A percentile compares a stretch with the other conserved stretches of the same genome.
Conservation (phyloP, 208 protist genomes). For the Leishmania amazonensis region DNA sequence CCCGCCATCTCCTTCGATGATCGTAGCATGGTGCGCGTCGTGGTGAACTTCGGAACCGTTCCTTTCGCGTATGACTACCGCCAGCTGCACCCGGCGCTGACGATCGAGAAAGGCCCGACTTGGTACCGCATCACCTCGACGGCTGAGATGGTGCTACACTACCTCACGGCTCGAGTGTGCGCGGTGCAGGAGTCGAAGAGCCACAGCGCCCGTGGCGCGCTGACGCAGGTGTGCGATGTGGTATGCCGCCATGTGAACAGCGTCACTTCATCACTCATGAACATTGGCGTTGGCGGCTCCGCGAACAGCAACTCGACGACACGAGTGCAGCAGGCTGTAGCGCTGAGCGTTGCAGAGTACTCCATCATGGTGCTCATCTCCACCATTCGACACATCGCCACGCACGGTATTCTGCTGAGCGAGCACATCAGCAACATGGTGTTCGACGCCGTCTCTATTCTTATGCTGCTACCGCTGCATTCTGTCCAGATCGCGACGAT, state of each 20-base stretch:
- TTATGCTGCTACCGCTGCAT: conserved; percentile 85
- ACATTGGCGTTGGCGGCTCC: conserved; percentile 43
- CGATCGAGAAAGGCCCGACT: conserved; percentile 45
- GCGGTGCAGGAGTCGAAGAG: conserved; percentile 48
- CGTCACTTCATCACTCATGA: conserved; percentile 73
- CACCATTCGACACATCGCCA: conserved; percentile 74
- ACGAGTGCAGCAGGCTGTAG: conserved; percentile 57
- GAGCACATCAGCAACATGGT: conserved; percentile 60
- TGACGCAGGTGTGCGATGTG: conserved; percentile 71
- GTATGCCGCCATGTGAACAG: conserved; percentile 74
- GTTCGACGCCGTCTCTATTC: conserved; percentile 77
- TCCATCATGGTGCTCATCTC: conserved; percentile 80
- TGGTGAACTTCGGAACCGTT: conserved; percentile 85
- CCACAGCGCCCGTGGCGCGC: conserved; percentile 36
- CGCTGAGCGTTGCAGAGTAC: conserved; percentile 69
- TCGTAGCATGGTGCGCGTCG: conserved; percentile 41
- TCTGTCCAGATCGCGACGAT: conserved; percentile 84
- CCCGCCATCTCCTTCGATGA: conserved; percentile 76
- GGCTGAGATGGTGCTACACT: conserved; percentile 73
- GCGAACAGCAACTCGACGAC: conserved; percentile 33
- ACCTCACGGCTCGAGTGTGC: conserved; percentile 74
- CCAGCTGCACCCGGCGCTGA: conserved; percentile 70
- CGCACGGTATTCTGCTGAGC: conserved; percentile 27
- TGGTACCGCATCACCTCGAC: conserved; percentile 82
- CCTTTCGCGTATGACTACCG: conserved; percentile 85